Evolutionary conservation across 108 stramenopile species (phyloP).

Genomic region (Cyclotella choctawhatcheeana): DNA sequence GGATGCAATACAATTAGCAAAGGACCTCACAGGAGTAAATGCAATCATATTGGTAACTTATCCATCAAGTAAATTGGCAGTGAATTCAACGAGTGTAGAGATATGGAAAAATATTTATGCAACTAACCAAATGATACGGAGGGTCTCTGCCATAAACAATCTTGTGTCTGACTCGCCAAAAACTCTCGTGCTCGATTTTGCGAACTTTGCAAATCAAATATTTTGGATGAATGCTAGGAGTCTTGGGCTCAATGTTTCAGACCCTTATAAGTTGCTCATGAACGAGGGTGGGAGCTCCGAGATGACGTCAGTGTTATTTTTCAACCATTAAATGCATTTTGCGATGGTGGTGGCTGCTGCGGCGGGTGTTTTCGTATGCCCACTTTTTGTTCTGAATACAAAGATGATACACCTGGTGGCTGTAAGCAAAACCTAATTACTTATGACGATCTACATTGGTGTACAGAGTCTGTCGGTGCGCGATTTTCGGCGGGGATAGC

Average conservation of each 20-base stretch:
- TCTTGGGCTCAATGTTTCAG: neutral
- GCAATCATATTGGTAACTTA: constrained; percentile 1
- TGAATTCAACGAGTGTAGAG: neutral
- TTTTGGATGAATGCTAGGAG: neutral
- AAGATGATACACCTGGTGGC: neutral
- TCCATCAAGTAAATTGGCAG: neutral
- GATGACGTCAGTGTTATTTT: neutral
- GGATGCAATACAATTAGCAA: neutral
- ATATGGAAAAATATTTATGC: neutral
- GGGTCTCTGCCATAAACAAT: neutral
- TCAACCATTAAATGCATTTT: neutral
- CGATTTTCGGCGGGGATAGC: neutral
- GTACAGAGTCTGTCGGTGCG: neutral
- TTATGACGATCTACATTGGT: constrained; percentile 1
- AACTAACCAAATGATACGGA: neutral
- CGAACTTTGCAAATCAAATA: constrained; percentile 6
- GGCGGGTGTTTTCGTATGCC: neutral
- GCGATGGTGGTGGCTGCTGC: too few species aligned
- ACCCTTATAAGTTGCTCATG: neutral
- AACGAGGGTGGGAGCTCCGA: neutral
- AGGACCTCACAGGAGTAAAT: neutral
- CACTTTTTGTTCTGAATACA: neutral
- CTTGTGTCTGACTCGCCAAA: neutral
- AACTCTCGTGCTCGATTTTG: neutral
- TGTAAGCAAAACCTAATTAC: neutral